Evolutionary conservation across 2,329 filamentous ascomycete genomes (phyloP).

Genomic region (Lecanosticta acicola): DNA sequence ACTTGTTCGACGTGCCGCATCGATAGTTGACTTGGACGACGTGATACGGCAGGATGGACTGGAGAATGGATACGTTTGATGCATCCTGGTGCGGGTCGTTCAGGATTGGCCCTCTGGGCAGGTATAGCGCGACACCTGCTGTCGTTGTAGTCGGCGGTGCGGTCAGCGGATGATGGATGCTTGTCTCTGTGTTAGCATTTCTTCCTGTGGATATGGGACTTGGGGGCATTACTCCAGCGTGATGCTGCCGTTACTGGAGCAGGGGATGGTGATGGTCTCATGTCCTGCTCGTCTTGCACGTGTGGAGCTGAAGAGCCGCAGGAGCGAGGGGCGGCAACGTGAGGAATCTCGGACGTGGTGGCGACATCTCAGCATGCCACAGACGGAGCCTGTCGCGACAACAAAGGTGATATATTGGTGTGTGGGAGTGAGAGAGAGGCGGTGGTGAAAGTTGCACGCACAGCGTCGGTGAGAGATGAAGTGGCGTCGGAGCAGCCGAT

Average conservation of each 20-base stretch:
- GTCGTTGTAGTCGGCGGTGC: slow-evolving; percentile 21
- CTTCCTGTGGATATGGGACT: background rate
- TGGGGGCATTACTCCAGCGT: slow-evolving; percentile 35
- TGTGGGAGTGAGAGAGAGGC: too few relatives aligned
- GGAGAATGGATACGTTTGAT: slow-evolving; percentile 31
- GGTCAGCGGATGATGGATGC: slow-evolving; percentile 16
- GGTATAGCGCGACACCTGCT: slow-evolving; percentile 32
- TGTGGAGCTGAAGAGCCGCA: background rate
- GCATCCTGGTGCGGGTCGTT: slow-evolving; percentile 29
- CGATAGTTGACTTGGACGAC: slow-evolving; percentile 45
- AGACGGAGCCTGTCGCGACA: too few relatives aligned
- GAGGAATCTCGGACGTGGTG: background rate
- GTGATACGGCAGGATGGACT: slow-evolving; percentile 34
- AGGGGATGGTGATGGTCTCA: slow-evolving; percentile 22
- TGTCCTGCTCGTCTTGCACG: background rate
- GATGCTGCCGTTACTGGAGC: slow-evolving; percentile 40
- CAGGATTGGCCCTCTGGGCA: slow-evolving; percentile 40
- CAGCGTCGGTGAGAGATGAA: too few relatives aligned
- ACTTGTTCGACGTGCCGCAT: slow-evolving; percentile 33
- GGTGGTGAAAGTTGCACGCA: too few relatives aligned
- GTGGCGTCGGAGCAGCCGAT: too few relatives aligned
- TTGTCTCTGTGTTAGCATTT: slow-evolving; percentile 6
- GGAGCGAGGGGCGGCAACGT: background rate
- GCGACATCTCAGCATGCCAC: slow-evolving; percentile 2
- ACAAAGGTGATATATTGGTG: too few relatives aligned